phyloP scores from a whole-genome alignment of 208 protist species.

The Crithidia sp. region DNA sequence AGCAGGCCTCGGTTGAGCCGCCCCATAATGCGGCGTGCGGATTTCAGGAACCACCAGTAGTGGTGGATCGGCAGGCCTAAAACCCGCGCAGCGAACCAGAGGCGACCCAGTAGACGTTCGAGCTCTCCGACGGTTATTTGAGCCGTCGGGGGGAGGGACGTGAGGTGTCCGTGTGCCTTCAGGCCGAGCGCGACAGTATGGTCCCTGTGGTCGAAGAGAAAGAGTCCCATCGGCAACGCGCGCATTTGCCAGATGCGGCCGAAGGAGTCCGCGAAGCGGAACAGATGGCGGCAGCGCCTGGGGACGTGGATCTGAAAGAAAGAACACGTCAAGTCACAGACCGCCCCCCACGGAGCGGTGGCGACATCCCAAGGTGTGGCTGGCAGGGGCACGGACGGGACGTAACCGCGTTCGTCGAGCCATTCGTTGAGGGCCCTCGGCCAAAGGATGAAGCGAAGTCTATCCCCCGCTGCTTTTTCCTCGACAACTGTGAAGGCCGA shows the following conservation, averaged over 20 bases:
- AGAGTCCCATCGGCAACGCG: constrained; percentile 8
- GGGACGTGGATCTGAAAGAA: constrained; percentile 16
- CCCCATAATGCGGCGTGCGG: not conserved
- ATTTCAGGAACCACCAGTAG: not conserved
- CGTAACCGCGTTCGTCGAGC: constrained; percentile 7
- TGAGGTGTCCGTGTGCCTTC: not conserved
- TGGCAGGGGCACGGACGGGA: constrained; percentile 11
- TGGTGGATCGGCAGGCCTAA: not conserved
- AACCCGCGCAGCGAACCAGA: not conserved
- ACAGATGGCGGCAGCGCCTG: constrained; percentile 3
- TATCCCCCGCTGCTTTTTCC: constrained; percentile 7
- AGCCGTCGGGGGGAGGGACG: not conserved
- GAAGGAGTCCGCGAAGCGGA: constrained; percentile 10
- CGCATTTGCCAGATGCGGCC: constrained; percentile 19
- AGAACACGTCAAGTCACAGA: constrained; percentile 23
- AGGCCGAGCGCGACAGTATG: not conserved
- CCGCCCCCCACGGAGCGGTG: not conserved
- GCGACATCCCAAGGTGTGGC: constrained; percentile 10
- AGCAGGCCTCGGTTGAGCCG: not conserved
- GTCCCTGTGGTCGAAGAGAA: not conserved
- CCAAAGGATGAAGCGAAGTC: constrained; percentile 22
- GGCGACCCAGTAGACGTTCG: not conserved
- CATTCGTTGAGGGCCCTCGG: constrained; percentile 15
- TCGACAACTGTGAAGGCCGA: constrained; percentile 8
- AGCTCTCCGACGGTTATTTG: not conserved